Percentiles rank a stretch among this genome's conserved stretches.
phyloP scores from a whole-genome alignment of 352 stramenopile species.

The Phytophthora sansomeana region DNA sequence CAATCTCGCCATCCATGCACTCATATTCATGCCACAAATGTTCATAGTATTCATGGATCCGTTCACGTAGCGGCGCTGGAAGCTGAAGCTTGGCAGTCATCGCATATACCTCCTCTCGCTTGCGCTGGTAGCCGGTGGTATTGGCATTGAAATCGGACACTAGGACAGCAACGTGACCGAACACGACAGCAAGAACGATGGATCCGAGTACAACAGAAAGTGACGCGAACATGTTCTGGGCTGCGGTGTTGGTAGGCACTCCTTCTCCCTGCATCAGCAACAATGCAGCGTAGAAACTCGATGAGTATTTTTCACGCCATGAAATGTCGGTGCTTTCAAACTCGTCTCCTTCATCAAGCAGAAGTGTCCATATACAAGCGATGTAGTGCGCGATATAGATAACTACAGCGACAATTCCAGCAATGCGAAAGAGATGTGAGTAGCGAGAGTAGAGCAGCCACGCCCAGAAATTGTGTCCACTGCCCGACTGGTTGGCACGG shows the following conservation, averaged over 20 bases:
- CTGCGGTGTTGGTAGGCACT: constrained; percentile 27
- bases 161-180: constrained; percentile 66
- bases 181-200: constrained; percentile 65
- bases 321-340: neutral
- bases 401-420: constrained; percentile 44
- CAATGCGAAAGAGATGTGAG: constrained; percentile 50
- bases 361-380: constrained; percentile 52
- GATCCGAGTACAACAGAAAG: constrained; percentile 58
- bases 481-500: constrained; percentile 21
- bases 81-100: constrained; percentile 67
- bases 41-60: constrained; percentile 73
- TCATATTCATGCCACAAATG: constrained; percentile 75
- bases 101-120: constrained; percentile 70
- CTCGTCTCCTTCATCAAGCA: constrained; percentile 5
- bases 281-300: constrained; percentile 56
- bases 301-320: constrained; percentile 33
- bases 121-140: constrained; percentile 62
- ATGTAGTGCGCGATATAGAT: constrained; percentile 59
- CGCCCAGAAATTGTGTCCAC: constrained; percentile 33
- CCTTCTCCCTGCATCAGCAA: constrained; percentile 67
- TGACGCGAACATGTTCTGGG: constrained; percentile 52
- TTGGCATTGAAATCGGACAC: constrained; percentile 71
- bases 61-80: constrained; percentile 51
- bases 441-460: constrained; percentile 56
- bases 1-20: constrained; percentile 64